Evolutionary conservation across 179 eudicot species (phyloP), one percentile per base, ranked within the genome.

Genomic region (Carnegiea gigantea): DNA sequence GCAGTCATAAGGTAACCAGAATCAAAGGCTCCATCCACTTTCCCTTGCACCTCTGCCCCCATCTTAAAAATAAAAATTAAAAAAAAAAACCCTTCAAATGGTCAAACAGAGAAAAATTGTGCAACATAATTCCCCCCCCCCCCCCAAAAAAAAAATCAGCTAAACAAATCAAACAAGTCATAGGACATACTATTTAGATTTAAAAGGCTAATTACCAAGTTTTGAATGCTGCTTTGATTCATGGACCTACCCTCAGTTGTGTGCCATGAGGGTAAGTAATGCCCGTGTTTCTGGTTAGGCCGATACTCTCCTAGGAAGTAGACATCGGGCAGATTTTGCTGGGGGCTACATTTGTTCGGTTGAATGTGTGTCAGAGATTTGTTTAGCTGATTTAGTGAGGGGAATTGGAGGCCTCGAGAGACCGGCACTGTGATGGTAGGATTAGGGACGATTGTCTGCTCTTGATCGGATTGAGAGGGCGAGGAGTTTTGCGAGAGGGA

Each of bases 1-100:
- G 99, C 99, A 21, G 98, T 94, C 95, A 95, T 92, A 59, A 95
- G 86, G 87, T 90, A 95, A 64, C 99, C 99, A 1, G 98, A 91
- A 80, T 95, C 99, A n/a, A 95, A 95, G 0, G 90, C 89, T 24
- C 98, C 99, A 59, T 95, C 99, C 40, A 95, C 91, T 78, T 90
- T 93, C 24, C 98, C 99, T 7, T 84, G 92, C 81, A 95, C 89
- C 57, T 92, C 98, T 60, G 97, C 95, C 80, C 99, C 99, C 81
- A 93, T 86, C 99, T 93, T 33, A 0, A 0, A 1, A 0, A 0
- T 33, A 33, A 33, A 33, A 33, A 33, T n/a, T n/a, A 82, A 75
- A 40, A 23, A 6, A n/a, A 70, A 46, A 74, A 73, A 70, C 11
- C 65, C 48, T 11, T 70, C 0, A 49, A 75, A 8, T 6, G 23